Evolutionary conservation across 495 filamentous ascomycete species (phyloP).

Genomic region (Pseudoneurospora amorphoporcata): DNA sequence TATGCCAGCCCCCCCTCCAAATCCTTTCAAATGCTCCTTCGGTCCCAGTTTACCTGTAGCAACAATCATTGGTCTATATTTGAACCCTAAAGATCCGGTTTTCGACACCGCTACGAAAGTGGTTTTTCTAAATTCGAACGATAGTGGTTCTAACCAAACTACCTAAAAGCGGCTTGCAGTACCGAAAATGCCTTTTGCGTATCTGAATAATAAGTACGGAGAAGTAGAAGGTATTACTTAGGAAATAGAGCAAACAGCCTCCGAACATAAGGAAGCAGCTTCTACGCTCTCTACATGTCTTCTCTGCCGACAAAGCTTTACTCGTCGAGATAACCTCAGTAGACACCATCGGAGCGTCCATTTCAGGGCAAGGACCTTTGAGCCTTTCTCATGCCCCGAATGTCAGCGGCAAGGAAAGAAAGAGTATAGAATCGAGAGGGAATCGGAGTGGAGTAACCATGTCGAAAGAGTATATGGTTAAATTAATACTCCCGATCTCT

Average conservation of each 20-base stretch:
- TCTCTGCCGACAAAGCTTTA: not conserved
- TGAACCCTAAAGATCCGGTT: too few species aligned
- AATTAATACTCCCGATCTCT: not conserved
- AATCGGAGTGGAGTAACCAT: not conserved
- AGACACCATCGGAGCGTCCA: not conserved
- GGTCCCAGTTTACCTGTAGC: too few species aligned
- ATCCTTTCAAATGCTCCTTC: too few species aligned
- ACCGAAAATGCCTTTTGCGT: too few species aligned
- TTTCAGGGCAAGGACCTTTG: not conserved
- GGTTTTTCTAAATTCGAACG: too few species aligned
- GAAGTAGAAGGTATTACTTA: not conserved
- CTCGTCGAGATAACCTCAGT: not conserved
- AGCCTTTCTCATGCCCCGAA: not conserved
- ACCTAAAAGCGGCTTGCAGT: too few species aligned
- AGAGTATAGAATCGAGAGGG: not conserved
- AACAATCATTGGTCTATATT: too few species aligned
- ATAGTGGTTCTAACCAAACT: too few species aligned
- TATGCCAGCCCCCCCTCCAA: too few species aligned
- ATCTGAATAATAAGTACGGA: too few species aligned
- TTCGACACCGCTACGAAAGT: too few species aligned
- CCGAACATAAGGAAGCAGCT: not conserved
- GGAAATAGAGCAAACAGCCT: not conserved
- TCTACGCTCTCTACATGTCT: not conserved
- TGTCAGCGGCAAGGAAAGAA: not conserved
- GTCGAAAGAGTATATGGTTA: not conserved